Base-by-base conservation (phyloP, 2,329 filamentous ascomycete species). In the Magnaporthales sp. region DNA sequence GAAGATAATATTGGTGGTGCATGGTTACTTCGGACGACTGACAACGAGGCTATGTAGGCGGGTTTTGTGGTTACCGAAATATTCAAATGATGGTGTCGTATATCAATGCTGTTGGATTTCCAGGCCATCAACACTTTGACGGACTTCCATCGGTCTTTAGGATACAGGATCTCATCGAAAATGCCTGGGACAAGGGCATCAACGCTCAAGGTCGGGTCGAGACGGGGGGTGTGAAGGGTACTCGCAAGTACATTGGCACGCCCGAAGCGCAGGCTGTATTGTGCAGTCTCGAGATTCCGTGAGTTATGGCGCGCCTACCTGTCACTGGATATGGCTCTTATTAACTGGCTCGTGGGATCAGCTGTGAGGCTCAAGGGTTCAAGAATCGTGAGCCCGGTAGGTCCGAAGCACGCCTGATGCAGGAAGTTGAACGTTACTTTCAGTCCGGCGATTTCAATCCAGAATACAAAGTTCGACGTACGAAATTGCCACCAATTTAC, bases 41-140 rank as follows among this genome's bases (percentile, higher is more conserved):
- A 27, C 24, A 8, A 2, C 19, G 19, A 10, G 1, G 11, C 10
- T 27, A 19, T 22, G 2, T 26, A 86, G 93, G 93, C 26, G 91
- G 92, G 6, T 98, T 98, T 75, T 98, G 94, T 74, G 94, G 94
- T 3, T 98, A 97, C 75, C 86, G 94, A 56, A 98, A 96, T 73
- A 96, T 97, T 32, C 95, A 98, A 75, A 96, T 96, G 88, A 77
- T 97, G 71, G 80, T 90, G 15, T 94, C 93, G 0, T 93, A 92
- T 74, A 86, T 97, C 24, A 85, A 89, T 67, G 84, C 83, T 9
- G 79, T 85, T 1, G 75, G 80, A 54, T 81, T 80, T 13, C 77
- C 80, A 13, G 91, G 90, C 0, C 77, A 84, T 68, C 80, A 88
- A 56, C 77, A 80, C 63, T 91, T 96, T 68, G 76, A 80, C 1